Percentiles rank a stretch among this genome's conserved stretches.
Conservation (phyloP, 768 basidiomycete species). For the Fibroporia radiculosa region DNA sequence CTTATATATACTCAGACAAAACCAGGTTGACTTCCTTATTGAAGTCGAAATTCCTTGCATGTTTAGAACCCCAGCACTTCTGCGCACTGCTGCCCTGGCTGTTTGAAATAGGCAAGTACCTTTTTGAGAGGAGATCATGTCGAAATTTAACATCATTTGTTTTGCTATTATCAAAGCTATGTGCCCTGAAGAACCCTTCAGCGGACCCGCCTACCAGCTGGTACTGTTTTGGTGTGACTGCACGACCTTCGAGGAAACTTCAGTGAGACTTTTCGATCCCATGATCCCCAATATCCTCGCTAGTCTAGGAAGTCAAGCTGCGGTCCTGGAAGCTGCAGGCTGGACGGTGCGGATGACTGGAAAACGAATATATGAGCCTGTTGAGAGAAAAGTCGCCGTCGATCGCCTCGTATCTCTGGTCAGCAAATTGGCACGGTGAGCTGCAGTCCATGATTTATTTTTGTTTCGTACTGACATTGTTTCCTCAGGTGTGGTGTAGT, state of each 20-base stretch:
- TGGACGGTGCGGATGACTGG: constrained; percentile 15
- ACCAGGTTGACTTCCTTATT: constrained; percentile 32
- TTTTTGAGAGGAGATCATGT: constrained; percentile 16
- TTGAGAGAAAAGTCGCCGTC: constrained; percentile 21
- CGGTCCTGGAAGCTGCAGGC: constrained; percentile 27
- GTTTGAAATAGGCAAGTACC: constrained; percentile 35
- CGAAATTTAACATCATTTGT: constrained; percentile 10
- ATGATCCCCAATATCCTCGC: constrained; percentile 31
- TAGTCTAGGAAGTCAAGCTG: constrained; percentile 37
- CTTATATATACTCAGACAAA: constrained; percentile 35
- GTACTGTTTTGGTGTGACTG: too few species aligned
- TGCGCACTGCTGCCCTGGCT: constrained; percentile 31
- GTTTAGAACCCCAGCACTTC: constrained; percentile 24
- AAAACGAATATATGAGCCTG: constrained; percentile 13
- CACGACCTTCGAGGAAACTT: too few species aligned
- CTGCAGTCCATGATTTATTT: too few species aligned
- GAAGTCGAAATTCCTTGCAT: constrained; percentile 11
- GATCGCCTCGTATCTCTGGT: constrained; percentile 37
- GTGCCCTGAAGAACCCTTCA: constrained; percentile 15
- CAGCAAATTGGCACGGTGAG: constrained; percentile 39
- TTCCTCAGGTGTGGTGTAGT: constrained; percentile 26
- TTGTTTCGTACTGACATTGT: too few species aligned
- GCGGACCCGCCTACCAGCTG: constrained; percentile 18
- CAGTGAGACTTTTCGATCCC: too few species aligned
- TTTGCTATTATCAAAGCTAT: constrained; percentile 23